Conservation (phyloP, 352 stramenopile genomes). For the Pythium grandisporangium region DNA sequence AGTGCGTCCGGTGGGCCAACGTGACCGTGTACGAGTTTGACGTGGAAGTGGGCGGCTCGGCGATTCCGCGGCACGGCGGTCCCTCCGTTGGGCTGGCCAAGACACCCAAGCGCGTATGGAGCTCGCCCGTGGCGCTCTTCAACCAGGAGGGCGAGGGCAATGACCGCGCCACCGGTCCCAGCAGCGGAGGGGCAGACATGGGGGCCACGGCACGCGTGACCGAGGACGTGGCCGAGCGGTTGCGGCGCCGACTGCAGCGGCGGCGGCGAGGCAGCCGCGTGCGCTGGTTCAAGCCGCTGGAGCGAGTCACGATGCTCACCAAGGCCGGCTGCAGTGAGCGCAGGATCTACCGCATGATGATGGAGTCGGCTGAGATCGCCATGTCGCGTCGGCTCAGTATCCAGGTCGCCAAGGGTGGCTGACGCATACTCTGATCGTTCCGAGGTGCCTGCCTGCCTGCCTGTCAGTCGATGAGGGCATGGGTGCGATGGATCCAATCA, state of each 20-base stretch:
- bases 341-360: conserved; percentile 45
- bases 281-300: conserved; percentile 13
- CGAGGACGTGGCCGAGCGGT: no score
- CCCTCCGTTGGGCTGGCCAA: conserved; percentile 16
- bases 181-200: not conserved
- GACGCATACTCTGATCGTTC: no score
- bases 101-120: conserved; percentile 11
- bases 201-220: no score
- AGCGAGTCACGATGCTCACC: conserved; percentile 27
- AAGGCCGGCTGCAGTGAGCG: conserved; percentile 37
- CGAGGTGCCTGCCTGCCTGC: no score
- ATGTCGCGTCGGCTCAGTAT: conserved; percentile 28
- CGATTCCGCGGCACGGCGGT: conserved; percentile 15
- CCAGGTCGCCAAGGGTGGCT: no score
- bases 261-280: conserved; percentile 7
- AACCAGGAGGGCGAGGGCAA: not conserved
- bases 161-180: not conserved
- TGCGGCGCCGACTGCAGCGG: no score
- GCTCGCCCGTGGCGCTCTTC: conserved; percentile 3
- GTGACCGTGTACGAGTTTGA: conserved; percentile 23
- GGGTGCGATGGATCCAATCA: no score
- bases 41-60: conserved; percentile 11
- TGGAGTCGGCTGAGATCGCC: conserved; percentile 38
- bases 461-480: no score
- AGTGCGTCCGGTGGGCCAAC: conserved; percentile 15